Evolutionary conservation across 306 rosid genomes (phyloP).

Genomic region (Prunus padus): DNA sequence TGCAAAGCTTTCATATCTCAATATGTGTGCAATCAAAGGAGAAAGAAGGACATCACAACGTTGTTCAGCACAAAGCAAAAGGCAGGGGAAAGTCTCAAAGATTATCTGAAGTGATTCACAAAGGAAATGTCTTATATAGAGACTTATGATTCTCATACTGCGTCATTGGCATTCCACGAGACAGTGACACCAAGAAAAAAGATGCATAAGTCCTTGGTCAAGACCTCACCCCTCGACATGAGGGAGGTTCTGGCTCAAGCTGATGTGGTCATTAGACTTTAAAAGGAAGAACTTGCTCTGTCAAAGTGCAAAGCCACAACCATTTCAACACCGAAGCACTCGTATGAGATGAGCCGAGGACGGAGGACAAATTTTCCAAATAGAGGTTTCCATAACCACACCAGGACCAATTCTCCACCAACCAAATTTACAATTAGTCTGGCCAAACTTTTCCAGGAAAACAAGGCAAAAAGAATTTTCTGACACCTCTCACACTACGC

Average conservation of each 20-base stretch:
- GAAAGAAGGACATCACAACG: fast-evolving
- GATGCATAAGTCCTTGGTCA: background rate
- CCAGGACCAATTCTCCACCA: too few relatives aligned
- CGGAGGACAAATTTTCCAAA: too few relatives aligned
- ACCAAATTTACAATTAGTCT: too few relatives aligned
- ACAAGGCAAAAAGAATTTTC: too few relatives aligned
- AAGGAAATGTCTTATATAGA: background rate
- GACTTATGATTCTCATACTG: background rate
- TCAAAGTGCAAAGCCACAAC: fast-evolving
- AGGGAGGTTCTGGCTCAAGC: background rate
- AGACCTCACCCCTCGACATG: background rate
- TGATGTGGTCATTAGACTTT: background rate
- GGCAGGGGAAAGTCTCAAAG: background rate
- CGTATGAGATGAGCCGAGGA: too few relatives aligned
- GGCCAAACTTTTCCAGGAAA: too few relatives aligned
- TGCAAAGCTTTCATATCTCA: background rate
- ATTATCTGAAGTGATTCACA: background rate
- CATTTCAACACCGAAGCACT: too few relatives aligned
- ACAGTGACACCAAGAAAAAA: fast-evolving
- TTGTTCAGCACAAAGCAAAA: background rate
- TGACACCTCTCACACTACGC: too few relatives aligned
- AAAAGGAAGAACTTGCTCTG: background rate
- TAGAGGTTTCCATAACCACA: too few relatives aligned
- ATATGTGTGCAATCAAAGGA: background rate
- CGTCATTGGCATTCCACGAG: background rate